Conservation (phyloP, 1,284 basidiomycete species). For the Trametes polyzona region DNA sequence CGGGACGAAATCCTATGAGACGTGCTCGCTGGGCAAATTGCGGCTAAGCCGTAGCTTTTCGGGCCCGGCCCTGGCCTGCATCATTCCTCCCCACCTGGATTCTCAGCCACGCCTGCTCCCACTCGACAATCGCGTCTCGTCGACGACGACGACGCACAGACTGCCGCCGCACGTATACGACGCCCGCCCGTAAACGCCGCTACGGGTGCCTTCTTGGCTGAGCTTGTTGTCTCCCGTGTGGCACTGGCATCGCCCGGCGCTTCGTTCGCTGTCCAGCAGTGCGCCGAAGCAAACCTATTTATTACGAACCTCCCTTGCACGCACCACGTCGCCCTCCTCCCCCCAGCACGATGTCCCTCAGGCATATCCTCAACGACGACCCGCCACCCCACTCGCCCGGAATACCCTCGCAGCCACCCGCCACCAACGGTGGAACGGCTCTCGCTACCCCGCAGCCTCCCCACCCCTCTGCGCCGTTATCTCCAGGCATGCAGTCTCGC, state of each 20-base stretch:
- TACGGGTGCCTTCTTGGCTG: constrained; percentile 12
- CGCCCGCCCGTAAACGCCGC: constrained; percentile 21
- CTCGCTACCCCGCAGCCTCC: constrained; percentile 26
- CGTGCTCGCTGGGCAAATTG: constrained; percentile 38
- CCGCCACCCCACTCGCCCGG: constrained; percentile 34
- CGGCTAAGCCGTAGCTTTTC: constrained; percentile 37
- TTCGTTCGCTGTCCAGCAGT: constrained; percentile 27
- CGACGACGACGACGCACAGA: constrained; percentile 2
- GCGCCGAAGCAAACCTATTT: constrained; percentile 28
- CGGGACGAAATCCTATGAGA: constrained; percentile 40
- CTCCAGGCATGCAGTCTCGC: constrained; percentile 28
- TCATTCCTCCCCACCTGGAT: constrained; percentile 28
- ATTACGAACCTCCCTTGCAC: constrained; percentile 25
- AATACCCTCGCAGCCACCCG: constrained; percentile 20
- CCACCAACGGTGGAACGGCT: constrained; percentile 24
- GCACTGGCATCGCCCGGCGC: constrained; percentile 27
- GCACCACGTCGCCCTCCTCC: constrained; percentile 22
- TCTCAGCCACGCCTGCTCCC: constrained; percentile 19
- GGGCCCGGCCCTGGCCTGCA: constrained; percentile 32
- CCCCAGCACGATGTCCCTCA: constrained; percentile 62
- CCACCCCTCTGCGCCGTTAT: constrained; percentile 26
- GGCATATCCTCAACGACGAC: constrained; percentile 75
- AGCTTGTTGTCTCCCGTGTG: constrained; percentile 24
- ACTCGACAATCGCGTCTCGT: constrained; percentile 11
- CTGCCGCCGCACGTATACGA: constrained; percentile 9